Conservation (phyloP, 257 asterid genomes). For the Solanum okadae region DNA sequence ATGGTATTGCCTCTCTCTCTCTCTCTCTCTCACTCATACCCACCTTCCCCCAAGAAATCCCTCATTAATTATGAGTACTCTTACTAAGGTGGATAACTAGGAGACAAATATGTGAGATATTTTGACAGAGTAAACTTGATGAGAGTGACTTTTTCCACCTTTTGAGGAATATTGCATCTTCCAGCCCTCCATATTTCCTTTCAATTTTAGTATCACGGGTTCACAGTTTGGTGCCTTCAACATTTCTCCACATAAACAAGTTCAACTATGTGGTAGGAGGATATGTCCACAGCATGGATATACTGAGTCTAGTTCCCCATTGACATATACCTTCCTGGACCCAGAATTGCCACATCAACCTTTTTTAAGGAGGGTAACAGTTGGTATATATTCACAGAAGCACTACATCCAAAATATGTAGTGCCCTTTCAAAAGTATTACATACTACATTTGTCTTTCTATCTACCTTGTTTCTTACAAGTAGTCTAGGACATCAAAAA, state of each 20-base stretch:
- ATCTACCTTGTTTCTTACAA: neutral
- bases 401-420: neutral
- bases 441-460: neutral
- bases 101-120: neutral
- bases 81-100: neutral
- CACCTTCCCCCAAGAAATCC: neutral
- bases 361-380: neutral
- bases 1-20: neutral
- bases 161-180: neutral
- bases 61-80: neutral
- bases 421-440: neutral
- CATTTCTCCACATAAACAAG: neutral
- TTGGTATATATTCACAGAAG: neutral
- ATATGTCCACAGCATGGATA: neutral
- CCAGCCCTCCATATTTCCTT: neutral
- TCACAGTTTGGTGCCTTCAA: neutral
- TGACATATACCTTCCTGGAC: neutral
- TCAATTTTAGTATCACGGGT: neutral
- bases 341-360: neutral
- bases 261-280: neutral
- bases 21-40: neutral
- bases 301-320: neutral
- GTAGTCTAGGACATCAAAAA: neutral
- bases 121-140: neutral
- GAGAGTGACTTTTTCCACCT: neutral